These are phyloP conservation scores for Warburgia ugandensis DNA, from an alignment of 164 flowering plant species.

Conservation along the genomic window DNA sequence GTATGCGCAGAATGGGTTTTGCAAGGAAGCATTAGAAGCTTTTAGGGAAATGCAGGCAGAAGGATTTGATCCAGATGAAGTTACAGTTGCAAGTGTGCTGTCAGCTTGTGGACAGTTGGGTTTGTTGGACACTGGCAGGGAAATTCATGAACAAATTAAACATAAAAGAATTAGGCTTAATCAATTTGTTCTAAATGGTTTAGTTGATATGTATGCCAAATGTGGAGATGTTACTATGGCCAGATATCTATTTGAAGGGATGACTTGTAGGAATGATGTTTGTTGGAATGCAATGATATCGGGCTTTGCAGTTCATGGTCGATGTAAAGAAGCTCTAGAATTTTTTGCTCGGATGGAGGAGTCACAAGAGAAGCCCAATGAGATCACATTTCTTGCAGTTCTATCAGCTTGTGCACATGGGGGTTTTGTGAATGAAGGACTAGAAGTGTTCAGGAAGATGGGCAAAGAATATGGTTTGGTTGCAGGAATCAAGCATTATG, in stretches of 20 bases:
- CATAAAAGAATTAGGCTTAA: constrained; percentile 34
- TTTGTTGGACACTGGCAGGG: constrained; percentile 43
- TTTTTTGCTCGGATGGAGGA: constrained; percentile 50
- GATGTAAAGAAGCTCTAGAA: constrained; percentile 44
- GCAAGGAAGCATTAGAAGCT: constrained; percentile 49
- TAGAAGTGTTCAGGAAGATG: constrained; percentile 53
- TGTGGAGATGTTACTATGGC: constrained; percentile 61
- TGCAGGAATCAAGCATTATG: constrained; percentile 51
- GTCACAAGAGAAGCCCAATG: constrained; percentile 39
- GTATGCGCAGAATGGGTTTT: constrained; percentile 58
- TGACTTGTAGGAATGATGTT: constrained; percentile 26
- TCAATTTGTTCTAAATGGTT: constrained; percentile 53
- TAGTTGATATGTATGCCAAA: constrained; percentile 84
- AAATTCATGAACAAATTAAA: constrained; percentile 36
- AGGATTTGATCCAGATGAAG: constrained; percentile 61
- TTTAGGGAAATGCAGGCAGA: constrained; percentile 44
- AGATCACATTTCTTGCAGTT: constrained; percentile 46
- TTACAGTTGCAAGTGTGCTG: constrained; percentile 43
- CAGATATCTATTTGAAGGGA: constrained; percentile 38
- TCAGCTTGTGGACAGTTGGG: constrained; percentile 77
- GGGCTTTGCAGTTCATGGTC: constrained; percentile 60
- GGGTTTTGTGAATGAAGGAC: constrained; percentile 51
- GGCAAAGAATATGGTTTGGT: constrained; percentile 32
- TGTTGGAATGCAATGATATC: constrained; percentile 82
- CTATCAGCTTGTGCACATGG: constrained; percentile 75